These are phyloP conservation scores for Gelatoporia subvermispora DNA, from an alignment of 768 basidiomycete genomes.

Conservation along the genomic window DNA sequence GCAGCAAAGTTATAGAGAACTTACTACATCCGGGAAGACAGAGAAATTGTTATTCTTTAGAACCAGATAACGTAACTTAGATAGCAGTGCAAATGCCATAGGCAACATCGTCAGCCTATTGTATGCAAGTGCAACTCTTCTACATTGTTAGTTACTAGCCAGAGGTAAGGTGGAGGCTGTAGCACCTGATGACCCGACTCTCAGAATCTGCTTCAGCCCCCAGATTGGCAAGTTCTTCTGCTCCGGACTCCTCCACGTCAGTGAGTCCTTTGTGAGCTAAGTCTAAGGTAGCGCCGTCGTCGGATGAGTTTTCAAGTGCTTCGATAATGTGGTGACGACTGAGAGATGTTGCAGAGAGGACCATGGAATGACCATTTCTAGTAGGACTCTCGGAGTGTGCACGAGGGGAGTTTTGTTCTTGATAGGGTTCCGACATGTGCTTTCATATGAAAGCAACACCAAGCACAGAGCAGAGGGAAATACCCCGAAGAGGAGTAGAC, in stretches of 20 bases:
- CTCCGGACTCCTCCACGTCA: conserved; percentile 71
- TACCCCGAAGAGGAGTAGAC: no score
- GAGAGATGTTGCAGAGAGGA: conserved; percentile 38
- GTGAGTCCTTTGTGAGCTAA: conserved; percentile 75
- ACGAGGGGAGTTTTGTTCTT: background rate
- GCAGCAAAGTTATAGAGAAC: conserved; percentile 27
- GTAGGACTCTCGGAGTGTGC: background rate
- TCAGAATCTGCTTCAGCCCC: conserved; percentile 45
- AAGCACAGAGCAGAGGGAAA: no score
- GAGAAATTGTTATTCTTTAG: conserved; percentile 81
- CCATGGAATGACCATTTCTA: conserved; percentile 17
- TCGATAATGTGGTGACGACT: conserved; percentile 57
- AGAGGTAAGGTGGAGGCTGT: conserved; percentile 6
- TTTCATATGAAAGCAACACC: no score
- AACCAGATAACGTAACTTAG: conserved; percentile 79
- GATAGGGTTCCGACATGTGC: no score
- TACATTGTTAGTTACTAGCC: conserved; percentile 13
- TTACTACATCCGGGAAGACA: conserved; percentile 81
- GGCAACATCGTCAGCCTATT: conserved; percentile 81
- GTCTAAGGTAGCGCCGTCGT: conserved; percentile 80
- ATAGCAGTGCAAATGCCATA: conserved; percentile 64
- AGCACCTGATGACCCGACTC: conserved; percentile 58
- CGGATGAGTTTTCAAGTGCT: conserved; percentile 61
- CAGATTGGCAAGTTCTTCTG: conserved; percentile 66
- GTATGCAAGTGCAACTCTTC: conserved; percentile 79